Conservation (phyloP, 2,329 filamentous ascomycete species). For the Daldinia sp. region DNA sequence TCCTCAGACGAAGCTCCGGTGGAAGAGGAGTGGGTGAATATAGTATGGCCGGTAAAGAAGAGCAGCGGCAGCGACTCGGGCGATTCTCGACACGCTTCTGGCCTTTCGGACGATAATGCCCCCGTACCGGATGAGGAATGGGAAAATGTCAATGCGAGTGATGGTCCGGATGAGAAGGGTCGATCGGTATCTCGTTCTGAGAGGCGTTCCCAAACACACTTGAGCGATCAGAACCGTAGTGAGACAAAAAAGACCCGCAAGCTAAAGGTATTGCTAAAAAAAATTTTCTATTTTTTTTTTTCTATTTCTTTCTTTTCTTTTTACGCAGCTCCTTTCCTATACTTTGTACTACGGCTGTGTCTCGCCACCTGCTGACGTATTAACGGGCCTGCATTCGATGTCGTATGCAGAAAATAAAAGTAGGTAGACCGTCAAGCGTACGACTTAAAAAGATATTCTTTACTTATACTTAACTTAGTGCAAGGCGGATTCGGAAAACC, state of each 20-base stretch:
- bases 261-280: constrained; percentile 37
- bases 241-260: constrained; percentile 41
- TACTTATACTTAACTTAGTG: constrained; percentile 47
- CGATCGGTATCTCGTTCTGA: constrained; percentile 9
- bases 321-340: background rate
- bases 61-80: background rate
- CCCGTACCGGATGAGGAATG: background rate
- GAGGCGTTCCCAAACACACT: constrained; percentile 27
- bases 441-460: background rate
- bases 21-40: too few relatives aligned
- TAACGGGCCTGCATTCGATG: constrained; percentile 54
- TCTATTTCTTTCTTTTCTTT: background rate
- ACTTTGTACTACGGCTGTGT: background rate
- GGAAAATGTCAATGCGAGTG: background rate
- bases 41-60: background rate
- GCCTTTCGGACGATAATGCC: background rate
- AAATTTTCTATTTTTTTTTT: too few relatives aligned
- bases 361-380: constrained; percentile 20
- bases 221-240: constrained; percentile 32
- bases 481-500: constrained; percentile 44
- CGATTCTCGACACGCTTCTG: background rate
- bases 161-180: background rate
- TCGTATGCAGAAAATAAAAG: constrained; percentile 54
- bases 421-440: constrained; percentile 43
- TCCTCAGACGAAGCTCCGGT: background rate